These are phyloP conservation scores for Colletotrichum acutatum DNA, from an alignment of 2,329 filamentous ascomycete genomes.

Conservation along the genomic window DNA sequence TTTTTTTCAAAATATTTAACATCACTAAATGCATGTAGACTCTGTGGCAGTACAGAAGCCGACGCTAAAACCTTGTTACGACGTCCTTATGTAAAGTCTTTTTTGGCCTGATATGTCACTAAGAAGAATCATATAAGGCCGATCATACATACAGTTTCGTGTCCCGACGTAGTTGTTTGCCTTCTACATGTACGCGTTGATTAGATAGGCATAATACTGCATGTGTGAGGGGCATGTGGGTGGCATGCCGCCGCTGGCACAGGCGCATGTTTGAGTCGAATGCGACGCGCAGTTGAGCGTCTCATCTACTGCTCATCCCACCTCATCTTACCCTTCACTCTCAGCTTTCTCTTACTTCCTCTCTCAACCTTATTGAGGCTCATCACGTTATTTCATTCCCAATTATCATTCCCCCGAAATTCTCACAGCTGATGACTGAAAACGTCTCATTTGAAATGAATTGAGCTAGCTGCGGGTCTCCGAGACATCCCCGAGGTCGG, in stretches of 20 bases:
- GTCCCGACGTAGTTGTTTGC: too few relatives aligned
- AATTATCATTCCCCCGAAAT: background rate
- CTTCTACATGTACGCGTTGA: too few relatives aligned
- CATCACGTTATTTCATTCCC: background rate
- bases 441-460: background rate
- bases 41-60: too few relatives aligned
- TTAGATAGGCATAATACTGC: too few relatives aligned
- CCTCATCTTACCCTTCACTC: background rate
- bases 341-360: background rate
- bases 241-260: constrained; percentile 29
- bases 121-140: too few relatives aligned
- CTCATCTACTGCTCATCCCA: background rate
- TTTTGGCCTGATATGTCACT: too few relatives aligned
- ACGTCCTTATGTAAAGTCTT: too few relatives aligned
- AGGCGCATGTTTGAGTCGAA: constrained; percentile 33
- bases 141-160: too few relatives aligned
- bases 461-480: constrained; percentile 30
- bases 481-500: constrained; percentile 34
- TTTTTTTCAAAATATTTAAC: too few relatives aligned
- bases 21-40: too few relatives aligned
- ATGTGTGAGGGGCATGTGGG: background rate
- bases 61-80: too few relatives aligned
- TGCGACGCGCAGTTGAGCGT: background rate
- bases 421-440: background rate
- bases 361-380: too few relatives aligned